phyloP scores from a whole-genome alignment of 2,329 filamentous ascomycete genomes.

The Ceratocystis albifundus region DNA sequence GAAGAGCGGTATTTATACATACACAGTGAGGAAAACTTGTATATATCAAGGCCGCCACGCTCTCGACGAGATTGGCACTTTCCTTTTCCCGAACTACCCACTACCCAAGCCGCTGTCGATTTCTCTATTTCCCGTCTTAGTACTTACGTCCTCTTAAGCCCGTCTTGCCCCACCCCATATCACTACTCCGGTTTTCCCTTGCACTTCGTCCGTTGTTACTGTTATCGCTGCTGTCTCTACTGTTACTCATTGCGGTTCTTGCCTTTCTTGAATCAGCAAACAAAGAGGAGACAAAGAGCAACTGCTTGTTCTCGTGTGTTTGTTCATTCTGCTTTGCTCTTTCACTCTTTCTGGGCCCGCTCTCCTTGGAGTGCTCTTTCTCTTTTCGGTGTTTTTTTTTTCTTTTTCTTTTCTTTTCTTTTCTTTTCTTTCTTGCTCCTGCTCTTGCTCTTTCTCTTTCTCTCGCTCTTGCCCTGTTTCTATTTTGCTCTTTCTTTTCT shows the following conservation, averaged over 20 bases:
- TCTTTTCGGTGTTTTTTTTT: too few species aligned
- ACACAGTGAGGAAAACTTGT: too few species aligned
- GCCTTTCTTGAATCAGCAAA: background rate
- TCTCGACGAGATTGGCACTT: background rate
- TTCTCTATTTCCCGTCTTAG: background rate
- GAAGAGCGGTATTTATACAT: background rate
- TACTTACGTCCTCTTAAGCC: background rate
- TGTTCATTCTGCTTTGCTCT: background rate
- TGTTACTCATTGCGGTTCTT: background rate
- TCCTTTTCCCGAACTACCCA: background rate
- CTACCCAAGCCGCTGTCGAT: background rate
- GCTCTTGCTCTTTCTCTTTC: background rate
- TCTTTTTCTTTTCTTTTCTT: too few species aligned
- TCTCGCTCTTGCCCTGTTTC: background rate
- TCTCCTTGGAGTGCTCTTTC: background rate
- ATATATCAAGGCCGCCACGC: conserved; percentile 8
- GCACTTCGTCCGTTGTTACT: background rate
- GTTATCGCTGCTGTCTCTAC: background rate
- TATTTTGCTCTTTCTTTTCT: background rate
- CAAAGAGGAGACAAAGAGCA: background rate
- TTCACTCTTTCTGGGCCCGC: background rate
- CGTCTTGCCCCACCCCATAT: background rate
- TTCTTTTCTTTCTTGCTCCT: too few species aligned
- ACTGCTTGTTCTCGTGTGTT: background rate
- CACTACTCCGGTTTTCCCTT: background rate